A percentile compares a stretch with the other conserved stretches of the same genome.
Conservation (phyloP, 2,329 filamentous ascomycete species). For the Sporothrix brunneoviolacea region DNA sequence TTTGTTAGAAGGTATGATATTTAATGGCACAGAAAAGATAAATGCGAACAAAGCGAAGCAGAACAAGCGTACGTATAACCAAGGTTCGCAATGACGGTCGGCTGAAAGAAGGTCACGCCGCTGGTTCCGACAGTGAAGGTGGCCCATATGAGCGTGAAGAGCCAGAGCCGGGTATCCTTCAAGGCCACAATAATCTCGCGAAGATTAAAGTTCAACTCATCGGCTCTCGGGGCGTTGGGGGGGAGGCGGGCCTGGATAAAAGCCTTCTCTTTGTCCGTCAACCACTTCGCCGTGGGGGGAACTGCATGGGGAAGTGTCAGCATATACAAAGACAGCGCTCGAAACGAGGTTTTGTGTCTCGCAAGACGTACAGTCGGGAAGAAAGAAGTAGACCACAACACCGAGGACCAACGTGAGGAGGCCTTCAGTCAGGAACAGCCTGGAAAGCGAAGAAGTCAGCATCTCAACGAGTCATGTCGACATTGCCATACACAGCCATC, state of each 20-base stretch:
- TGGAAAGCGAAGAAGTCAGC: not conserved
- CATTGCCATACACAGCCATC: too few species aligned
- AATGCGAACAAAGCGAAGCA: not conserved
- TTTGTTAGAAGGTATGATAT: not conserved
- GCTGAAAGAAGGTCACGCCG: conserved; percentile 37
- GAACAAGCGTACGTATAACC: conserved; percentile 17
- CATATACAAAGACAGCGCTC: not conserved
- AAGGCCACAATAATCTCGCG: conserved; percentile 32
- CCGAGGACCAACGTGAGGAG: conserved; percentile 40
- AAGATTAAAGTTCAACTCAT: conserved; percentile 34
- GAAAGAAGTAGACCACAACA: conserved; percentile 42
- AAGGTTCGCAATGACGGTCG: conserved; percentile 33
- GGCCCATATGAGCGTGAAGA: conserved; percentile 41
- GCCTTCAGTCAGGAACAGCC: conserved; percentile 37
- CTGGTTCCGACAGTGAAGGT: conserved; percentile 39
- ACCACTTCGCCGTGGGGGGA: conserved; percentile 37
- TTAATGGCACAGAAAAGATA: conserved; percentile 13
- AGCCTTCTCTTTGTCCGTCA: conserved; percentile 38
- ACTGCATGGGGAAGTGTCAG: conserved; percentile 25
- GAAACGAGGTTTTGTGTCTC: too few species aligned
- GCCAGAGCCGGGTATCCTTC: conserved; percentile 37
- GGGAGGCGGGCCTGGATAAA: conserved; percentile 43
- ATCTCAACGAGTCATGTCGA: too few species aligned
- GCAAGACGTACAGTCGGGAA: conserved; percentile 45
- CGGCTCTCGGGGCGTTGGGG: conserved; percentile 34